A percentile compares a stretch with the other conserved stretches of the same genome.
phyloP scores from a whole-genome alignment of 2,329 filamentous ascomycete genomes.

The Colletotrichum sp. region DNA sequence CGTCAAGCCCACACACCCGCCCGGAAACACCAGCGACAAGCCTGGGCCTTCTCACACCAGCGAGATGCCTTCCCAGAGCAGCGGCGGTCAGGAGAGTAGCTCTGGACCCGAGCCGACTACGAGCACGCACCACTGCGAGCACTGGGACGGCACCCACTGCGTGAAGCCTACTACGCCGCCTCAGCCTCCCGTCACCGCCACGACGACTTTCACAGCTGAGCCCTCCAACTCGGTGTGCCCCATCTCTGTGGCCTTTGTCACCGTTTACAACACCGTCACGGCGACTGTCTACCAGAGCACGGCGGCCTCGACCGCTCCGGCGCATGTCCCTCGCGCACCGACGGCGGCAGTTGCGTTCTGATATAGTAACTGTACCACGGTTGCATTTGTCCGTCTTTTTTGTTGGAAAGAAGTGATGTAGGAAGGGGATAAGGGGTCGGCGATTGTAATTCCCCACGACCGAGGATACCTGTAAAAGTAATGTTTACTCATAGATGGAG shows the following conservation, averaged over 20 bases:
- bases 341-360: background rate
- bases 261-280: constrained; percentile 41
- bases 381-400: background rate
- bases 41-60: background rate
- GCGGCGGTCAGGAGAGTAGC: background rate
- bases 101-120: background rate
- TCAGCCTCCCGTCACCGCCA: background rate
- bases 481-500: background rate
- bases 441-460: background rate
- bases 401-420: background rate
- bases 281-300: constrained; percentile 29
- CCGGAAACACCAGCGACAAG: background rate
- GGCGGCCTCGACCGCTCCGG: background rate
- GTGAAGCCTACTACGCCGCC: constrained; percentile 4
- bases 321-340: constrained; percentile 2
- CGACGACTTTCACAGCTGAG: background rate
- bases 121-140: constrained; percentile 20
- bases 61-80: background rate
- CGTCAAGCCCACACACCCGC: background rate
- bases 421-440: background rate
- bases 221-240: constrained; percentile 27
- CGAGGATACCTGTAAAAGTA: constrained; percentile 5
- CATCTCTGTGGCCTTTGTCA: constrained; percentile 34
- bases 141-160: constrained; percentile 23
- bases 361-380: background rate